Evolutionary conservation across 2,329 filamentous ascomycete genomes (phyloP), one percentile per base, ranked within the genome.

Genomic region (Sarocladium strictum): DNA sequence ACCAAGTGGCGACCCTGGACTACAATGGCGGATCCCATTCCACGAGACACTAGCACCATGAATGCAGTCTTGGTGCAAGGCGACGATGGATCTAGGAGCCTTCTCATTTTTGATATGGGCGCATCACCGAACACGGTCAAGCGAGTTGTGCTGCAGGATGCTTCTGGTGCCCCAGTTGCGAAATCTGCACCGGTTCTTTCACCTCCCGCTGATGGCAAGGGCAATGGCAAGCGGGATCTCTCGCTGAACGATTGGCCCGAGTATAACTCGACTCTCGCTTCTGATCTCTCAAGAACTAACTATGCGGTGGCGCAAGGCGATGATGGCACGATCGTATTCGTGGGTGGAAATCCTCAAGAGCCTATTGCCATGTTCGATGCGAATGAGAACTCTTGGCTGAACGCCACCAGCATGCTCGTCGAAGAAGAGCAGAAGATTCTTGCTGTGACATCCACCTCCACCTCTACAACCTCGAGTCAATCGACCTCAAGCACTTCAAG

Each of bases 281-380:
- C 92, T 0, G 63, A 58, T 2, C 74, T 70, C 9, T 82, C 76
- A 5, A 80, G 91, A 59, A 76, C 76, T n/a, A 81, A 83, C 47
- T 95, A 84, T 64, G 86, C 89, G 0, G 67, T 96, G 15, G 88
- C 91, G 0, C 80, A 86, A 61, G 84, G 82, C 57, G 63, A 77
- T 1, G 71, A 80, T 58, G 89, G 87, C 3, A 72, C 86, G 59
- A 81, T 93, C 1, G 87, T 94, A 14, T 83, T 96, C 57, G 84
- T 86, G n/a, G 89, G 91, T 43, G 91, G 91, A 24, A 84, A 80
- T 61, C 69, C 74, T 5, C 72, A 86, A 1, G 79, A 88, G 57
- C 79, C 87, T 0, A 65, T 97, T 4, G 83, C 80, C 59, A 82
- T 97, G 57, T 97, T 96, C 69, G 78, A 96, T 63, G 83, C 84